A percentile compares a stretch with the other conserved stretches of the same genome.
Conservation (phyloP, 176 grass and related monocot genomes). For the Phoenix roebelenii region DNA sequence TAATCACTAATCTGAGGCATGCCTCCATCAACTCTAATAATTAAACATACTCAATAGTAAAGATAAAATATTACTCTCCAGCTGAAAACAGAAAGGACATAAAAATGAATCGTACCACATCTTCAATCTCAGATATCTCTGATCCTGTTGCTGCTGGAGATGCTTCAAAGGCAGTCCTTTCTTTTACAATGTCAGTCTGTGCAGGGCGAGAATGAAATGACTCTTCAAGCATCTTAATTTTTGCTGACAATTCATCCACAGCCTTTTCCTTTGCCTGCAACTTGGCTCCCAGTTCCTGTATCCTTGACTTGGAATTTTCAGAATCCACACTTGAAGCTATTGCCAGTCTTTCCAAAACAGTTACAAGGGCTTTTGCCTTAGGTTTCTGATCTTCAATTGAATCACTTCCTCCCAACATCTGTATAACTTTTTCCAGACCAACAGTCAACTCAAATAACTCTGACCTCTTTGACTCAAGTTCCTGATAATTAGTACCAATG, state of each 20-base stretch:
- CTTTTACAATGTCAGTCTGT: conserved; percentile 54
- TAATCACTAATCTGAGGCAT: no score
- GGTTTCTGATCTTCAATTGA: conserved; percentile 48
- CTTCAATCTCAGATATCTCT: conserved; percentile 77
- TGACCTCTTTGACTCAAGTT: conserved; percentile 44
- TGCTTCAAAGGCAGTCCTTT: conserved; percentile 58
- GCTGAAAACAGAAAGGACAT: conserved; percentile 1
- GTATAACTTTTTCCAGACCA: conserved; percentile 75
- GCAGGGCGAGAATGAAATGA: conserved; percentile 40
- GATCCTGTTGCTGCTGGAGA: conserved; percentile 55
- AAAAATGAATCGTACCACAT: conserved; percentile 49
- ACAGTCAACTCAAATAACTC: conserved; percentile 51
- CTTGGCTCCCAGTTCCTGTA: conserved; percentile 73
- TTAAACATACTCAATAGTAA: no score
- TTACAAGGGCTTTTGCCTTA: conserved; percentile 41
- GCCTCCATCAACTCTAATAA: no score
- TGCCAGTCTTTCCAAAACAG: conserved; percentile 74
- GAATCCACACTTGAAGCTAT: conserved; percentile 43
- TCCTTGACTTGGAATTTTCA: conserved; percentile 63
- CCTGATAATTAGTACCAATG: conserved; percentile 29
- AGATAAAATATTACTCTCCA: no score
- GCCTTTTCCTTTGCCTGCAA: conserved; percentile 63
- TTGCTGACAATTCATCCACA: conserved; percentile 54
- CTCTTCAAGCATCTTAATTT: conserved; percentile 71
- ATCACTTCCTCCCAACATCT: conserved; percentile 65